Percentiles rank a stretch among this genome's conserved stretches.
Evolutionary conservation across 2,329 filamentous ascomycete species (phyloP).

Genomic region (Aspergillus sp.): DNA sequence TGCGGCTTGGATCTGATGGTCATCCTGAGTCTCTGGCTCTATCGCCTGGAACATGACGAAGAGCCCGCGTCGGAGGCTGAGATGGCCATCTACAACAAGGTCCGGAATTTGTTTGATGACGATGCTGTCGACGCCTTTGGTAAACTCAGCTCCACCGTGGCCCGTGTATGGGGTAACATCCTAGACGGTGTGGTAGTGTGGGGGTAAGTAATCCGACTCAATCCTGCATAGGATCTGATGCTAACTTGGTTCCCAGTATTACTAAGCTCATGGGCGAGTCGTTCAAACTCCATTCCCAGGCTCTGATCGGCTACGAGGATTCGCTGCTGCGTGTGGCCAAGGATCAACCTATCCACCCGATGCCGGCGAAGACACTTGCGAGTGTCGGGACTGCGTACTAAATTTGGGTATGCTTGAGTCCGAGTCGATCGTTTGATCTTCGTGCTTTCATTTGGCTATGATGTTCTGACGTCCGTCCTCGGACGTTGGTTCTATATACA

Average conservation of each 20-base stretch:
- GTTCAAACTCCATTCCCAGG: slow-evolving; percentile 94
- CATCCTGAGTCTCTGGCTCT: slow-evolving; percentile 95
- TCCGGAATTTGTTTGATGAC: slow-evolving; percentile 81
- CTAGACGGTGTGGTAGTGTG: slow-evolving; percentile 98
- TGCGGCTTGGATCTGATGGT: slow-evolving; percentile 97
- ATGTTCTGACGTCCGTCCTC: neutral
- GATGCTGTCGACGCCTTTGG: slow-evolving; percentile 80
- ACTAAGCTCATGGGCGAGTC: slow-evolving; percentile 93
- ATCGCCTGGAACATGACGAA: slow-evolving; percentile 98
- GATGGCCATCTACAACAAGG: slow-evolving; percentile 57
- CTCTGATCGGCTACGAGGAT: slow-evolving; percentile 91
- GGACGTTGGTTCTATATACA: neutral
- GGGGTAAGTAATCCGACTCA: slow-evolving; percentile 69
- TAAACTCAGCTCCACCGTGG: slow-evolving; percentile 92
- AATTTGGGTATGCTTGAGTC: slow-evolving; percentile 15
- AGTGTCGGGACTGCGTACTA: slow-evolving; percentile 44
- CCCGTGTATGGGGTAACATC: slow-evolving; percentile 95
- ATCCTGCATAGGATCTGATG: slow-evolving; percentile 6
- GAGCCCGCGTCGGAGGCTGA: slow-evolving; percentile 59
- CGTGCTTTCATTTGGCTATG: neutral
- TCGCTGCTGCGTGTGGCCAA: slow-evolving; percentile 38
- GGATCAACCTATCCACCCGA: slow-evolving; percentile 42
- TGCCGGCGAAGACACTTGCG: slow-evolving; percentile 43
- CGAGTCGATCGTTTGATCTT: slow-evolving; percentile 3
- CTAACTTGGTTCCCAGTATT: slow-evolving; percentile 48